Percentiles rank a stretch among this genome's conserved stretches.
Conservation (phyloP, 1,139 yeast genomes). For the Starmera stellimalicola region DNA sequence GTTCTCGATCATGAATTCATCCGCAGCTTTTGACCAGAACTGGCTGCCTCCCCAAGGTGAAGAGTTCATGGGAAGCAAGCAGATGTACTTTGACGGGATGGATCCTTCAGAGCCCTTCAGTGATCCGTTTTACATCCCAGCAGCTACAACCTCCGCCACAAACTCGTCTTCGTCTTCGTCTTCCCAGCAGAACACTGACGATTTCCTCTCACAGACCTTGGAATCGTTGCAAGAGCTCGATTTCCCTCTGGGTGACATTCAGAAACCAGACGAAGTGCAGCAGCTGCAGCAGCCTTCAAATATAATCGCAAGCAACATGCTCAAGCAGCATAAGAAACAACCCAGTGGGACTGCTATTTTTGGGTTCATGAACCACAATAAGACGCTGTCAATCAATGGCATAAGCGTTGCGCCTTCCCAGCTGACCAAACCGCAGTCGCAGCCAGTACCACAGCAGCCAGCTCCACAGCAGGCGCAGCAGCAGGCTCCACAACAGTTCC, state of each 20-base stretch:
- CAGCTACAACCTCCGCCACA: not conserved
- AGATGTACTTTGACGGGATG: not conserved
- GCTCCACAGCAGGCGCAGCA: not conserved
- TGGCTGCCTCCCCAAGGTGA: not conserved
- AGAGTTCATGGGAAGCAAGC: not conserved
- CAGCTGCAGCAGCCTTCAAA: not conserved
- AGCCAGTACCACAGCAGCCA: slow-evolving; percentile 1
- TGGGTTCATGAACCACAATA: slow-evolving; percentile 47
- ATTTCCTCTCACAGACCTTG: slow-evolving; percentile 16
- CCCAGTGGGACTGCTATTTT: slow-evolving; percentile 57
- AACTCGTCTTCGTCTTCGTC: not conserved
- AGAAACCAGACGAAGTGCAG: slow-evolving; percentile 1
- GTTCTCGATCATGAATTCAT: too few species aligned
- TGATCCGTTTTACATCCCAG: not conserved
- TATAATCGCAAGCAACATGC: not conserved
- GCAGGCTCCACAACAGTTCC: not conserved
- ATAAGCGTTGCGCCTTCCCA: not conserved
- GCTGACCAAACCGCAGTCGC: not conserved
- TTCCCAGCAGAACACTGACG: slow-evolving; percentile 7
- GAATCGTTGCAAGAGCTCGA: slow-evolving; percentile 18
- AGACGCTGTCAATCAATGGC: slow-evolving; percentile 28
- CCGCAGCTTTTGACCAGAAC: not conserved
- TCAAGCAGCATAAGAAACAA: slow-evolving; percentile 23
- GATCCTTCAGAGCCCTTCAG: not conserved
- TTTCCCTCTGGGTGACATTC: slow-evolving; percentile 16